Conservation (phyloP, 2,329 filamentous ascomycete genomes). For the Talaromyces sp. region DNA sequence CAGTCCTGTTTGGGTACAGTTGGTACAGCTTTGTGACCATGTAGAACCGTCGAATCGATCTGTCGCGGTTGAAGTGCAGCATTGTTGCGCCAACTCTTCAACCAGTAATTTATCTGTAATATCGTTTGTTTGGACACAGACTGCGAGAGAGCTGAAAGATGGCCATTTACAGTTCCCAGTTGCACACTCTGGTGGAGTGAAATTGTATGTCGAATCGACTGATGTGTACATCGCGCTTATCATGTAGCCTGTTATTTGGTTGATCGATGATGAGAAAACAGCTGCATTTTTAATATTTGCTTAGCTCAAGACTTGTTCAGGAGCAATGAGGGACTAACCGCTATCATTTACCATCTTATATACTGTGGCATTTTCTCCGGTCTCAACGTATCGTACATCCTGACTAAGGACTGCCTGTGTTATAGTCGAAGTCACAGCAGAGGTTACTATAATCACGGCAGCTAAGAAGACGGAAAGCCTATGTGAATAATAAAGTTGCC, state of each 20-base stretch:
- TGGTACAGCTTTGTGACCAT: neutral
- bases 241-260: slow-evolving; percentile 2
- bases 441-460: slow-evolving; percentile 9
- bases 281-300: neutral
- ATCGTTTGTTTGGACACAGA: slow-evolving; percentile 14
- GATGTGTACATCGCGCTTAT: slow-evolving; percentile 15
- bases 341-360: neutral
- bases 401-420: slow-evolving; percentile 9
- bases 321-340: neutral
- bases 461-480: slow-evolving; percentile 9
- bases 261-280: neutral
- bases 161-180: slow-evolving; percentile 15
- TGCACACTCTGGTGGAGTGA: slow-evolving; percentile 1
- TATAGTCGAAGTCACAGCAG: slow-evolving; percentile 11
- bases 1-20: slow-evolving; percentile 10
- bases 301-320: neutral
- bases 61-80: neutral
- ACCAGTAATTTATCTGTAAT: slow-evolving; percentile 10
- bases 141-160: slow-evolving; percentile 14
- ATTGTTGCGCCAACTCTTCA: neutral
- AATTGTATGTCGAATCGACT: slow-evolving; percentile 4
- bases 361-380: neutral
- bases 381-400: neutral
- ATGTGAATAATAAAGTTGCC: neutral
- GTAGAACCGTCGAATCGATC: slow-evolving; percentile 4